Conservation (phyloP, 1,139 yeast genomes). For the Wickerhamiella infanticola region DNA sequence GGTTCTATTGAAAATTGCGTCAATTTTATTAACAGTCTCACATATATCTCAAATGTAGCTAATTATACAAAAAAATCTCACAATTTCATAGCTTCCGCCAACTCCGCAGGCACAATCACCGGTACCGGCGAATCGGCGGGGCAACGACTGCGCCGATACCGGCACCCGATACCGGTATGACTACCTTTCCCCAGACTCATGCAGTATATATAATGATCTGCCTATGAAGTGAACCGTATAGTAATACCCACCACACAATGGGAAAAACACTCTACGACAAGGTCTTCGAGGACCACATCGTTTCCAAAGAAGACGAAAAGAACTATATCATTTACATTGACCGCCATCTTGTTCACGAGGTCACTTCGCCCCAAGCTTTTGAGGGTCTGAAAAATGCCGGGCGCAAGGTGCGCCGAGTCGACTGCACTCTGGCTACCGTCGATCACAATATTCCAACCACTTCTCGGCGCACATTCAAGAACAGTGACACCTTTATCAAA, state of each 20-base stretch:
- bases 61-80: no score
- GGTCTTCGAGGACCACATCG: slow-evolving; percentile 88
- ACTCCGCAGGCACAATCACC: no score
- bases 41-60: no score
- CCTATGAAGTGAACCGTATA: neutral
- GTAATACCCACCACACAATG: neutral
- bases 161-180: neutral
- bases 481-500: slow-evolving; percentile 66
- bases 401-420: slow-evolving; percentile 76
- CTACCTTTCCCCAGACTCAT: neutral
- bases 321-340: slow-evolving; percentile 80
- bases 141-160: neutral
- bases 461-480: slow-evolving; percentile 59
- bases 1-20: no score
- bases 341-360: slow-evolving; percentile 95
- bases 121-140: no score
- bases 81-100: no score
- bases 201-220: neutral
- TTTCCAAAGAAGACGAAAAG: slow-evolving; percentile 75
- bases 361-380: slow-evolving; percentile 96
- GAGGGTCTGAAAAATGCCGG: slow-evolving; percentile 85
- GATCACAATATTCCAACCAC: slow-evolving; percentile 96
- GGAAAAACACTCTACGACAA: slow-evolving; percentile 70
- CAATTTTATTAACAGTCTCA: no score
- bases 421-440: slow-evolving; percentile 92